Conservation (phyloP, 2,329 filamentous ascomycete genomes). For the Trichoderma atrobrunneum region DNA sequence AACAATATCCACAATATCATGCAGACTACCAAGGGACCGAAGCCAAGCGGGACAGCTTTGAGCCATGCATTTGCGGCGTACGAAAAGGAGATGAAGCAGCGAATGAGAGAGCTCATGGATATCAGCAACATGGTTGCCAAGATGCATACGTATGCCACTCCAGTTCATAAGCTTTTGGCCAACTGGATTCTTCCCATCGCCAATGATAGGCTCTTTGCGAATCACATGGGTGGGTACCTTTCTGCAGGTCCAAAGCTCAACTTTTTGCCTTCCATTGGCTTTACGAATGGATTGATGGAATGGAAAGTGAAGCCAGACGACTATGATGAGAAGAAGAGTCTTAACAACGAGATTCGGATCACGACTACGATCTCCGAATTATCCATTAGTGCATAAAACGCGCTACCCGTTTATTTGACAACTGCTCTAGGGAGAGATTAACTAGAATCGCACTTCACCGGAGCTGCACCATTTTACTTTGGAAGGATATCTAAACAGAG, state of each 20-base stretch:
- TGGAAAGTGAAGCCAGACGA: background rate
- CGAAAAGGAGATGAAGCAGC: background rate
- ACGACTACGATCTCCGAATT: background rate
- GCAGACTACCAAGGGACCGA: background rate
- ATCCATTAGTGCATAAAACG: background rate
- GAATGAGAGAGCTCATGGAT: background rate
- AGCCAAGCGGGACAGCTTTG: background rate
- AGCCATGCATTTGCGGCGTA: background rate
- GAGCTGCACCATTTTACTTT: background rate
- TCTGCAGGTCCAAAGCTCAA: background rate
- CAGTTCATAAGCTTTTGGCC: background rate
- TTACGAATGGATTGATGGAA: background rate
- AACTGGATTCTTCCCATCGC: background rate
- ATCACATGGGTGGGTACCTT: background rate
- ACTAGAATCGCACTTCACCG: background rate
- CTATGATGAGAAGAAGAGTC: background rate
- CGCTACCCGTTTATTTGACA: background rate
- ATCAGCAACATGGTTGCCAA: slow-evolving; percentile 2
- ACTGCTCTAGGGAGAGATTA: background rate
- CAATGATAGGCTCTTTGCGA: background rate
- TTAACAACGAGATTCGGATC: background rate
- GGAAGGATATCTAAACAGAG: too few relatives aligned
- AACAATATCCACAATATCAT: slow-evolving; percentile 24
- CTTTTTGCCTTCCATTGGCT: background rate
- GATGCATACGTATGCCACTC: background rate